A percentile compares a stretch with the other conserved stretches of the same genome.
phyloP scores from a whole-genome alignment of 805 yeast species.

The Starmera dryadoides region DNA sequence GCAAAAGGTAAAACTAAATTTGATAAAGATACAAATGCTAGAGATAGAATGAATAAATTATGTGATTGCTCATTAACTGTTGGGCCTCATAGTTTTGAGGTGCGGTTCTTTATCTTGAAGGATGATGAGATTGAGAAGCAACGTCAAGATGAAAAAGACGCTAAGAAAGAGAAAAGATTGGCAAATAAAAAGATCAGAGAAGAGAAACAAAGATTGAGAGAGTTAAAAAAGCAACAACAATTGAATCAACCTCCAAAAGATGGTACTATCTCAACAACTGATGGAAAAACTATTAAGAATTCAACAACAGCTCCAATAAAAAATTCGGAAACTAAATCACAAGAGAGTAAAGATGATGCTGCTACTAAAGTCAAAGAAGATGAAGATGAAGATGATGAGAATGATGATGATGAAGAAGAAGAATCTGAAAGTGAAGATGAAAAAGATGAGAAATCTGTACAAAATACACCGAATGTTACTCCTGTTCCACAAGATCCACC shows the following conservation, averaged over 20 bases:
- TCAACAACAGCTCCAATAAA: not conserved
- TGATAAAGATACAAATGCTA: slow-evolving; percentile 42
- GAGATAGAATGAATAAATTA: slow-evolving; percentile 85
- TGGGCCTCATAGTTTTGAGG: slow-evolving; percentile 81
- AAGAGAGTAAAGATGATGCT: slow-evolving; percentile 1
- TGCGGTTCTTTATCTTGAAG: slow-evolving; percentile 74
- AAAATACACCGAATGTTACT: not conserved
- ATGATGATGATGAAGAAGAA: not conserved
- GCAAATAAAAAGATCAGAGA: slow-evolving; percentile 27
- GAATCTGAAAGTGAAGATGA: not conserved
- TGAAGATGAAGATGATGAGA: not conserved
- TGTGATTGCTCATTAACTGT: slow-evolving; percentile 65
- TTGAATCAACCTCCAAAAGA: not conserved
- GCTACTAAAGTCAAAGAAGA: not conserved
- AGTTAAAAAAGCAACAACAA: slow-evolving; percentile 4
- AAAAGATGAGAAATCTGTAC: not conserved
- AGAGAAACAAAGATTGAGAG: slow-evolving; percentile 21
- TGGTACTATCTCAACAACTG: not conserved
- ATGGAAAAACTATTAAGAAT: not conserved
- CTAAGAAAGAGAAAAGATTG: slow-evolving; percentile 27
- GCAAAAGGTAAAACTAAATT: slow-evolving; percentile 45
- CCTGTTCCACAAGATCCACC: not conserved
- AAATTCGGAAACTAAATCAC: not conserved
- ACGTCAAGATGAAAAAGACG: slow-evolving; percentile 33
- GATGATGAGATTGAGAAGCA: slow-evolving; percentile 62